Evolutionary conservation across 192 early-diverging fungal species (phyloP), one percentile per base, ranked within the genome.

Genomic region (Chytriomyces sp.): DNA sequence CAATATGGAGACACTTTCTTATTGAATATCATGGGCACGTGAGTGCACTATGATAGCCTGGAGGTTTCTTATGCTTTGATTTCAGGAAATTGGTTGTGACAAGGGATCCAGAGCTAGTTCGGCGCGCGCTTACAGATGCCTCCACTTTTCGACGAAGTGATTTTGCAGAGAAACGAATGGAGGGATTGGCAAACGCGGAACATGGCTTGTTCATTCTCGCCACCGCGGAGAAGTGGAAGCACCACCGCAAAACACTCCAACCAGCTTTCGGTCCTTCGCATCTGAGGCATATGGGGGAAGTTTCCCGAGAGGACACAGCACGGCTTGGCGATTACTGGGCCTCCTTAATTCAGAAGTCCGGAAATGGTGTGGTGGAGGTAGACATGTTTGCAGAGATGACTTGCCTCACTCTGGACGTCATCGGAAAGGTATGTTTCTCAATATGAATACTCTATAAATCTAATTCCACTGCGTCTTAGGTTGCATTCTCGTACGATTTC

Each of bases 241-340:
- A 68, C 14, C 85, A 86, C 70, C 73, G 85, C 17, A 86, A 86
- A 44, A 57, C 74, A 26, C 65, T 86, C 14, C 78, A 80, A 60
- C 82, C 85, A 5, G 85, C 75, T 8, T 86, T 86, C 76, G 78
- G 74, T 3, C 85, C 85, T 30, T 22, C 56, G 19, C 80, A 84
- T 37, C 54, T 86, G 39, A 59, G 75, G 10, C 55, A 80, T 53
- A 76, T 69, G 8, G n/a, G 54, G 8, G 38, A 67, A 2, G 78
- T 54, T 2, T 38, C 75, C 17, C 25, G 19, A 17, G 32, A 40
- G n/a, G 26, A 33, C 17, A 12, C 33, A 4, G 58, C 25, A 12
- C 19, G 2, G 7, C 70, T 76, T 0, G 28, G 33, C 8, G 33
- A 26, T 25, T 19, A 52, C 17, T 76, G 71, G 71, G n/a, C 49